Evolutionary conservation across 1,284 basidiomycete genomes (phyloP), one percentile per base, ranked within the genome.

Genomic region (Irpex rosettiformis): DNA sequence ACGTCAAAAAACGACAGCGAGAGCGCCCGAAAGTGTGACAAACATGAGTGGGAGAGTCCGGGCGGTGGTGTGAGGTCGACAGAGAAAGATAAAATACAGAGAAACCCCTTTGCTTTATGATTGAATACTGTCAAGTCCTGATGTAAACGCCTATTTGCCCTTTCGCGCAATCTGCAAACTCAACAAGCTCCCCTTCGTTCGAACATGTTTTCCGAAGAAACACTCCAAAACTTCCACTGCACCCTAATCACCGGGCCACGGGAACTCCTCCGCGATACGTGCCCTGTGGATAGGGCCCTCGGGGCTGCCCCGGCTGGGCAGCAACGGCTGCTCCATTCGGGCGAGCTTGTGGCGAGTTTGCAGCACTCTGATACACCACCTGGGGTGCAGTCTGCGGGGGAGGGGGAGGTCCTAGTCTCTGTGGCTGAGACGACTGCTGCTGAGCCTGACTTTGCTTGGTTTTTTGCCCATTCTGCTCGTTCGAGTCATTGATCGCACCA

Each of bases 401-500:
- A 48, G 63, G 59, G 5, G 60, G 48, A 16, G 59, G 45, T 7
- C 57, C 59, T 58, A 65, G 64, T 52, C 62, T 59, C 56, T 64
- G 65, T 25, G 48, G 55, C 7, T 24, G n/a, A n/a, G n/a, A n/a
- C n/a, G n/a, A n/a, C n/a, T n/a, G 13, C 13, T 55, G 62, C 30
- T 55, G 58, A 40, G 52, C 45, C 33, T 55, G 57, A 21, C 59
- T 59, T 40, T 56, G 43, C 53, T 61, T 63, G 37, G 58, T 30
- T 37, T 33, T 53, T 43, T 63, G 63, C 53, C 58, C 58, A 47
- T 65, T 64, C 47, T 64, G 65, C 55, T 69, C 59, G 54, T 60
- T 55, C 5, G 74, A 74, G 60, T 88, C 86, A 58, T 86, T 82
- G 3, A 69, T 62, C 2, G 77, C 73, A 47, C 77, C 73, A 1